Conservation (phyloP, 768 basidiomycete genomes). For the Peribolospora kevripleyi region DNA sequence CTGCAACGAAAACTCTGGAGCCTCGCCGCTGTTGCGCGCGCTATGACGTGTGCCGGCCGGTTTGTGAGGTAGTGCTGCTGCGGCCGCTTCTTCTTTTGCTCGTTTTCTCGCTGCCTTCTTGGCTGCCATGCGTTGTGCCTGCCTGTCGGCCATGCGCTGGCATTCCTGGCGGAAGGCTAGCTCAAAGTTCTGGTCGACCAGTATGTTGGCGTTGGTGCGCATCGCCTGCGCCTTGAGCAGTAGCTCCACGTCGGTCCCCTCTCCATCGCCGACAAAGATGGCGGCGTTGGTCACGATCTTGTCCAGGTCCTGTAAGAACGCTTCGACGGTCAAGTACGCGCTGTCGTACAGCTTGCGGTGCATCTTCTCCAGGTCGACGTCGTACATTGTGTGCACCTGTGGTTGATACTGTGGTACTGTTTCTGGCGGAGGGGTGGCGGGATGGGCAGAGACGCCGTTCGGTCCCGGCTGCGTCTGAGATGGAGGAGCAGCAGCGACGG, state of each 20-base stretch:
- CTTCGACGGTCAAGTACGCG: conserved; percentile 61
- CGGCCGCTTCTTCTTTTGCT: conserved; percentile 22
- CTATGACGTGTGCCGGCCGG: conserved; percentile 28
- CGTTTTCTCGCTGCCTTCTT: conserved; percentile 19
- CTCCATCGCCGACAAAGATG: conserved; percentile 51
- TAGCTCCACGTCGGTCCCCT: conserved; percentile 42
- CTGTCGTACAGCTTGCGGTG: conserved; percentile 59
- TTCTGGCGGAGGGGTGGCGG: too few species aligned
- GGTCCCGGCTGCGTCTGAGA: too few species aligned
- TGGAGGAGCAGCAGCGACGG: too few species aligned
- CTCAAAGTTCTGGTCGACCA: conserved; percentile 70
- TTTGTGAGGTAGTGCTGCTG: conserved; percentile 27
- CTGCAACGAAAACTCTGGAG: conserved; percentile 1
- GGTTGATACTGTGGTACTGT: too few species aligned
- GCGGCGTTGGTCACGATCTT: conserved; percentile 31
- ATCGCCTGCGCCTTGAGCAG: conserved; percentile 65
- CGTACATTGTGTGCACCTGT: conserved; percentile 26
- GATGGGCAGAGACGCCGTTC: too few species aligned
- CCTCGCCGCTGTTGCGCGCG: background rate
- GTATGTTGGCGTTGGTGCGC: conserved; percentile 51
- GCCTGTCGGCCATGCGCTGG: conserved; percentile 47
- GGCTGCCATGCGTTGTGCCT: conserved; percentile 26
- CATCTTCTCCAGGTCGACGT: conserved; percentile 84
- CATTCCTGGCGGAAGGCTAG: conserved; percentile 54
- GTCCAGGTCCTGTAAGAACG: conserved; percentile 45